Conservation (phyloP, 2,329 filamentous ascomycete genomes). For the Colletotrichum tanaceti region DNA sequence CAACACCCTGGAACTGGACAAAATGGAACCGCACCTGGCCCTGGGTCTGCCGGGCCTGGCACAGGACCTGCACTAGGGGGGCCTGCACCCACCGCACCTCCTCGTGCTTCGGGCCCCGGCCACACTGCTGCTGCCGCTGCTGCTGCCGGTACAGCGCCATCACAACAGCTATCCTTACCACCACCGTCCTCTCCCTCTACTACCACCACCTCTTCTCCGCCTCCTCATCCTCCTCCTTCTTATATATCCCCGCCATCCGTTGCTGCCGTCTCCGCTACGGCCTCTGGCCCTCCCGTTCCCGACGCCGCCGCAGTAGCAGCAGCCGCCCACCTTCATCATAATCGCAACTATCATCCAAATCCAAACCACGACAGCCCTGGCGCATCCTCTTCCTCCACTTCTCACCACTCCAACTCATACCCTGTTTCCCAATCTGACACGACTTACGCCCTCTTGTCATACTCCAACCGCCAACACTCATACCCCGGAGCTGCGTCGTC, state of each 20-base stretch:
- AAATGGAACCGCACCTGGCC: not conserved
- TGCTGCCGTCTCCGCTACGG: conserved; percentile 2
- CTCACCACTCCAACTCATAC: conserved; percentile 34
- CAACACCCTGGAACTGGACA: not conserved
- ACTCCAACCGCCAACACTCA: conserved; percentile 3
- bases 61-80: not conserved
- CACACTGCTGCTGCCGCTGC: not conserved
- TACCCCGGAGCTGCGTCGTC: conserved; percentile 27
- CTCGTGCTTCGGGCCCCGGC: not conserved
- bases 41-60: not conserved
- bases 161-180: too few species aligned
- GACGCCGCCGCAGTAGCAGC: conserved; percentile 13
- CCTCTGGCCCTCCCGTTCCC: conserved; percentile 11
- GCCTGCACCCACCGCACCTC: not conserved
- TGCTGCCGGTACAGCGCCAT: too few species aligned
- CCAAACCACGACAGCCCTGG: conserved; percentile 21
- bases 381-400: conserved; percentile 25
- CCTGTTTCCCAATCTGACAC: conserved; percentile 2
- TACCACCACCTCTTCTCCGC: not conserved
- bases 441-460: conserved; percentile 8
- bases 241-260: not conserved
- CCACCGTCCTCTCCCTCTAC: too few species aligned
- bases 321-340: conserved; percentile 5
- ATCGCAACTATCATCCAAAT: conserved; percentile 13
- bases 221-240: not conserved